phyloP scores from a whole-genome alignment of 371 early-diverging fungal species.

The Actinomortierella wolfii region DNA sequence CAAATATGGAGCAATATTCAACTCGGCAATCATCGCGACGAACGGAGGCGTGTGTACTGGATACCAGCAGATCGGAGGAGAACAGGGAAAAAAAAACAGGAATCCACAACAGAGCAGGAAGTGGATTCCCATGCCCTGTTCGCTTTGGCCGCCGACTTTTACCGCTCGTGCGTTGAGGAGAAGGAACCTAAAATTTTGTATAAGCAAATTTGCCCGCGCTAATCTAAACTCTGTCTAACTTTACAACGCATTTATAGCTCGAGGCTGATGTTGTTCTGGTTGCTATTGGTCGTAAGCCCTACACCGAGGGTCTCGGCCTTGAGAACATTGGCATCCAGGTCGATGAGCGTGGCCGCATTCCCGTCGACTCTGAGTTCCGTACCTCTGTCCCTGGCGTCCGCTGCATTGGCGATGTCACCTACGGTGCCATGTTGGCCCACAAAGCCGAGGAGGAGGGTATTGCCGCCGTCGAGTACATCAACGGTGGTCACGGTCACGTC shows the following conservation, averaged over 20 bases:
- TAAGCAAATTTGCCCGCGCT: neutral
- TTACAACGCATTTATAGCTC: slow-evolving; percentile 51
- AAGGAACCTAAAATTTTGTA: neutral
- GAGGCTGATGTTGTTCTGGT: slow-evolving; percentile 94
- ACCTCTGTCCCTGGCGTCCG: slow-evolving; percentile 89
- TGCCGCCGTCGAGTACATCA: slow-evolving; percentile 93
- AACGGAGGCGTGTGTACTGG: neutral
- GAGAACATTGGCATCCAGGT: slow-evolving; percentile 88
- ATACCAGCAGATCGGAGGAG: neutral
- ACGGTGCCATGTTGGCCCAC: slow-evolving; percentile 99
- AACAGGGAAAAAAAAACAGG: neutral
- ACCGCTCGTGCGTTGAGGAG: neutral
- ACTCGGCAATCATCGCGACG: neutral
- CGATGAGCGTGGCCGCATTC: slow-evolving; percentile 90
- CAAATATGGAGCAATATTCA: no score
- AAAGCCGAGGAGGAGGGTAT: slow-evolving; percentile 99
- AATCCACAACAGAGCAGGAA: neutral
- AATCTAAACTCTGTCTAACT: neutral
- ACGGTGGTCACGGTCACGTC: slow-evolving; percentile 94
- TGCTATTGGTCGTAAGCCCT: slow-evolving; percentile 95
- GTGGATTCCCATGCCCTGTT: neutral
- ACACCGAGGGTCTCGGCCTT: slow-evolving; percentile 91
- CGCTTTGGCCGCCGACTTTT: slow-evolving; percentile 1
- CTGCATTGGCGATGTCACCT: slow-evolving; percentile 97
- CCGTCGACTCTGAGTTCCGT: slow-evolving; percentile 87